These are phyloP conservation scores for Malassezia japonica DNA, from an alignment of 1,284 basidiomycete species.

Conservation along the genomic window DNA sequence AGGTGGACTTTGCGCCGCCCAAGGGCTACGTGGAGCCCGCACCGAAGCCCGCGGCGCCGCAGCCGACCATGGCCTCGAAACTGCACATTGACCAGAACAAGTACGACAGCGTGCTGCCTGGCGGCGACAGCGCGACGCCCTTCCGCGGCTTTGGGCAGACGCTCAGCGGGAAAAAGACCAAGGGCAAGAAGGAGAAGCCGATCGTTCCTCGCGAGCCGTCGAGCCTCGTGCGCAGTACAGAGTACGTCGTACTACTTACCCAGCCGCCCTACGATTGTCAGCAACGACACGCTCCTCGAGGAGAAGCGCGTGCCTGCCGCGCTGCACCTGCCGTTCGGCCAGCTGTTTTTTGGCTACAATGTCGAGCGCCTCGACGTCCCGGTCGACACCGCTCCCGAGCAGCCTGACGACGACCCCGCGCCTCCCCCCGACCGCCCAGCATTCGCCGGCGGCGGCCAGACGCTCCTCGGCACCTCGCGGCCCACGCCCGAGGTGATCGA, in stretches of 20 bases:
- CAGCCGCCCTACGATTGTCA: constrained; percentile 75
- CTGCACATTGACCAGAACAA: constrained; percentile 68
- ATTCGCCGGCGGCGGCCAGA: constrained; percentile 9
- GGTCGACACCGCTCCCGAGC: constrained; percentile 5
- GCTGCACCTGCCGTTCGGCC: constrained; percentile 75
- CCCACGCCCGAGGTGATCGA: constrained; percentile 27
- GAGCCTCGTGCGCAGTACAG: constrained; percentile 41
- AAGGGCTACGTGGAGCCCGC: constrained; percentile 75
- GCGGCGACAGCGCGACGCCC: not conserved
- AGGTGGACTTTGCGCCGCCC: constrained; percentile 60
- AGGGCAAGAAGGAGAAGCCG: constrained; percentile 40
- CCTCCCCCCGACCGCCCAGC: constrained; percentile 1
- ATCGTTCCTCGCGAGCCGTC: constrained; percentile 38
- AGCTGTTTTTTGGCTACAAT: constrained; percentile 47
- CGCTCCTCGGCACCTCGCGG: constrained; percentile 6
- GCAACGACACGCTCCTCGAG: constrained; percentile 64
- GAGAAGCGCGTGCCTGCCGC: constrained; percentile 77
- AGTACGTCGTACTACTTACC: constrained; percentile 16
- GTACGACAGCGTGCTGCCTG: constrained; percentile 30
- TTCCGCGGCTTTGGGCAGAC: constrained; percentile 42
- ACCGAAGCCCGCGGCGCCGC: constrained; percentile 64
- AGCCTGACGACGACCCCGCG: constrained; percentile 14
- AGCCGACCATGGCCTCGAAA: constrained; percentile 90
- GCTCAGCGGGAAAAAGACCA: constrained; percentile 44
- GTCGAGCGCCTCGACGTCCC: constrained; percentile 35